These are phyloP conservation scores for Fomitopsis serialis DNA, from an alignment of 768 basidiomycete species.

Conservation along the genomic window DNA sequence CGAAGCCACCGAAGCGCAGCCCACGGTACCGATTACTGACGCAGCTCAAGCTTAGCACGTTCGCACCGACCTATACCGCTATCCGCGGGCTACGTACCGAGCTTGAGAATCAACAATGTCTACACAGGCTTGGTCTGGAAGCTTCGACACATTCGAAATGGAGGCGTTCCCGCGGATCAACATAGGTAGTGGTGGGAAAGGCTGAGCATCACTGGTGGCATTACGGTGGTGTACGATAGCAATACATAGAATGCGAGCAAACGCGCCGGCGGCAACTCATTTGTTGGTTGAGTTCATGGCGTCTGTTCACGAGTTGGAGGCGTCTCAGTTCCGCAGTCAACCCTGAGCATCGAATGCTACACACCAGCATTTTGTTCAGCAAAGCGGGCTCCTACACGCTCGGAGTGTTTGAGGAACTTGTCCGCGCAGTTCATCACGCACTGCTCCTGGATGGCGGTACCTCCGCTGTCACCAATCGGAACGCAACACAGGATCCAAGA, in stretches of 20 bases:
- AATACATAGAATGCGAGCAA: not conserved
- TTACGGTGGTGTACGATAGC: not conserved
- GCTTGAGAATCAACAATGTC: not conserved
- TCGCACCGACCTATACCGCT: not conserved
- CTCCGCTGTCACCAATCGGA: not conserved
- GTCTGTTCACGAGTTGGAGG: constrained; percentile 7
- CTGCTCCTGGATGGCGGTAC: constrained; percentile 51
- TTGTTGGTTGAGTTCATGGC: constrained; percentile 13
- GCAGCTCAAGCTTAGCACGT: constrained; percentile 7
- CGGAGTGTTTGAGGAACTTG: constrained; percentile 96
- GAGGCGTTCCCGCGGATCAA: not conserved
- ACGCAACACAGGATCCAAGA: not conserved
- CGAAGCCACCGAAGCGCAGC: not conserved
- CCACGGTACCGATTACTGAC: constrained; percentile 4
- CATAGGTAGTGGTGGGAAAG: not conserved
- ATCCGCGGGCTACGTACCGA: not conserved
- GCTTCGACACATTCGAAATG: not conserved
- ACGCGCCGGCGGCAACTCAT: not conserved
- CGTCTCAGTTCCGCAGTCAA: not conserved
- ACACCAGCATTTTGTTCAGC: constrained; percentile 88
- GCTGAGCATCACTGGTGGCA: not conserved
- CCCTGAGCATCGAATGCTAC: constrained; percentile 23
- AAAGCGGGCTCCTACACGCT: constrained; percentile 87
- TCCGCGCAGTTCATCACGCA: constrained; percentile 94
- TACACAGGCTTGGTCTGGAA: not conserved